Conservation (phyloP, 164 flowering plant genomes). For the Macadamia integrifolia region DNA sequence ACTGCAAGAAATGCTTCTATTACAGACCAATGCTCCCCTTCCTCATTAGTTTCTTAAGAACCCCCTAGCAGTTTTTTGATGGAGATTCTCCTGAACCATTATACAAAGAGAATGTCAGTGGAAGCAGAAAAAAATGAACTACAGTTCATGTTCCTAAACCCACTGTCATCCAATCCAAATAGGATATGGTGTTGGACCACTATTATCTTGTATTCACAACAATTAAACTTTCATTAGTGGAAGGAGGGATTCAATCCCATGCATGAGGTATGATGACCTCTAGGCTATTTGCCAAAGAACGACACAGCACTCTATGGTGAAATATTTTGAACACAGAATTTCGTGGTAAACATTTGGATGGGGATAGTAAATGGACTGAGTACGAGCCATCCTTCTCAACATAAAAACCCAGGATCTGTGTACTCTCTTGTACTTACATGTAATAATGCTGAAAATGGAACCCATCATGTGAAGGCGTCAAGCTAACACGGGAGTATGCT, state of each 20-base stretch:
- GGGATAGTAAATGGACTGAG: not conserved
- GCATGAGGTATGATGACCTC: not conserved
- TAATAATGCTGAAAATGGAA: not conserved
- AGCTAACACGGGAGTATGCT: slow-evolving; percentile 44
- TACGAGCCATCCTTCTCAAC: not conserved
- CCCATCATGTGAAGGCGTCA: slow-evolving; percentile 21
- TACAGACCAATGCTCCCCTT: not conserved
- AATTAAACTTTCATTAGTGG: too few relatives aligned
- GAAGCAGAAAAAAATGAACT: not conserved
- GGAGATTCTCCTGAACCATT: not conserved
- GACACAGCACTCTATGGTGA: not conserved
- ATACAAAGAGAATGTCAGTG: not conserved
- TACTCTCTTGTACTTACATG: not conserved
- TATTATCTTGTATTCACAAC: too few relatives aligned
- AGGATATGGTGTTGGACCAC: too few relatives aligned
- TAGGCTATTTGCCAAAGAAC: too few relatives aligned
- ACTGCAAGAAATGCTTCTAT: not conserved
- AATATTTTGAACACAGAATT: not conserved
- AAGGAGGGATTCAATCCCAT: not conserved
- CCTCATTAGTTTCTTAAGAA: not conserved
- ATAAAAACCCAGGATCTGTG: too few relatives aligned
- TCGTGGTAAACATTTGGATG: not conserved
- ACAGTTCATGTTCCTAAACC: too few relatives aligned
- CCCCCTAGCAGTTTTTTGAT: not conserved
- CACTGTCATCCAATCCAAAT: too few relatives aligned